Base-by-base conservation (phyloP, 1,284 basidiomycete species). In the Ustilago loliicola region DNA sequence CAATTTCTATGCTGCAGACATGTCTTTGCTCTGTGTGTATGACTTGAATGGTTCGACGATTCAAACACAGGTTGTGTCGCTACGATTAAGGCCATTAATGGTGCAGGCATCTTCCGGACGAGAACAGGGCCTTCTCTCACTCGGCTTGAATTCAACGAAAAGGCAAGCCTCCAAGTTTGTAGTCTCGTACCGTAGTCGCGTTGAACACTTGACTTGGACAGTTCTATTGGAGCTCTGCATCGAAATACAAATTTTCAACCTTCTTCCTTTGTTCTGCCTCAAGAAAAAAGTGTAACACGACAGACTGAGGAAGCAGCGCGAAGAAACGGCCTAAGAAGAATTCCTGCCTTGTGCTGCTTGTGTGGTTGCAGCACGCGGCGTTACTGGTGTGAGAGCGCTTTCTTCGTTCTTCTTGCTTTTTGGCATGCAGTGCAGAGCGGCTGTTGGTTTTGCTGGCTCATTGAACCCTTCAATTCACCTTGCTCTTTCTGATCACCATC, bases 261-360 rank as follows among this genome's bases (percentile, higher is more conserved):
- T 27, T 40, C 27, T 47, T 34, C 6, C 56, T 58, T 38, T 23
- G n/a, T 54, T 2, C 30, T 45, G 25, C 23, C 36, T 59, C 40
- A n/a, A n/a, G n/a, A 8, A 48, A 58, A 58, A 57, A 51, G 32
- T 27, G 58, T 60, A 51, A 51, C 58, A 60, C 58, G 58, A 60
- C 23, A 51, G 32, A 25, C 23, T 60, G 58, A 36, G 32, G 48
- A 51, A 32, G 30, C 32, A 50, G 48, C 21, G 48, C 48, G 27
- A 50, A 52, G 21, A 48, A 48, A 23, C n/a, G 15, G 45, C 21
- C n/a, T 1, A 23, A 48, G 45, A 25, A 17, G 10, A 45, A 17
- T 45, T 45, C 17, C 7, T 8, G 15, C 8, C 19, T n/a, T 34
- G 51, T 9, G 17, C 51, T 34, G 29, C 30, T n/a, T n/a, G n/a